Evolutionary conservation across 805 yeast genomes (phyloP), one percentile per base, ranked within the genome.

Genomic region (Spathaspora hagerdaliae): DNA sequence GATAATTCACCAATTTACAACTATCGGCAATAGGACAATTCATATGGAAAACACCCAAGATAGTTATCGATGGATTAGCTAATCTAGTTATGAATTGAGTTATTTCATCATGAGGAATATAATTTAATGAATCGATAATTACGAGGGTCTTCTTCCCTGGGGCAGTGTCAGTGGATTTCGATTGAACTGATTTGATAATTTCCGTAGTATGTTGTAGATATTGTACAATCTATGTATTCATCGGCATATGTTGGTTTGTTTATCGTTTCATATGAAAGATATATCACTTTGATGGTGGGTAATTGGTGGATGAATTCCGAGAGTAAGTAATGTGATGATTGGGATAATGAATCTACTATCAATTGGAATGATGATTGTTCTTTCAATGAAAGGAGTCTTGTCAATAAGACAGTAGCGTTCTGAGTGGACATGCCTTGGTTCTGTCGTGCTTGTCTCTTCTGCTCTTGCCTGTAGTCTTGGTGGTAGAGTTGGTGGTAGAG

Each of bases 291-390:
- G 3, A 9, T 65, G 4, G 66, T 67, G 3, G 10, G 65, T 62
- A 57, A 54, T 52, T 75, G 69, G 50, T 71, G 61, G 2, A 74
- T 62, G 39, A 90, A 24, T 34, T 89, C 97, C 27, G 65, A 58
- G 1, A 87, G 56, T 10, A 91, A 61, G 39, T 68, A 55, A 29
- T 65, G 53, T 0, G 89, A 79, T 0, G 94, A 79, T 60, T 91
- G 97, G 0, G 76, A 69, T 8, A 89, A 63, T 1, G 86, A 74
- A 60, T 94, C 98, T 7, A 78, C 58, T 4, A 85, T 69, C 5
- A 92, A 70, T 2, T 88, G 61, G 44, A 92, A 78, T 0, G 96
- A 95, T 0, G 92, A 77, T 19, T 64, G 63, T 56, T 94, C 98
- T 51, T 83, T 86, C 42, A 87, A 65, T 2, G 82, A 64, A 2